phyloP scores from a whole-genome alignment of 495 filamentous ascomycete species.

The Opeltia flavorubescens region DNA sequence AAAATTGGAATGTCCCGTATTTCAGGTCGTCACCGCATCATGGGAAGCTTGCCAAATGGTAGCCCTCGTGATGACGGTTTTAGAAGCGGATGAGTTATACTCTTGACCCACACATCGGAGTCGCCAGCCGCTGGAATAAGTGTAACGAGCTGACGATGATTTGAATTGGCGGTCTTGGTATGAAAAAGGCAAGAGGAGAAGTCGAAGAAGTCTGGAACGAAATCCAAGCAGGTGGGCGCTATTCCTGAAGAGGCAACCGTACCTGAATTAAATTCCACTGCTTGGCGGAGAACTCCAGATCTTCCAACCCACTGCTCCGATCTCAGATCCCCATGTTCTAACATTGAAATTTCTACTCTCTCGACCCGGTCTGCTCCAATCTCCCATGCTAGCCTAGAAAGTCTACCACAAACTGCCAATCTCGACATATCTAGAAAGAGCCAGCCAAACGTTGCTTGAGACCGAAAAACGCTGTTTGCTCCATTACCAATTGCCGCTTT shows the following conservation, averaged over 20 bases:
- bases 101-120: slow-evolving; percentile 86
- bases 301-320: background rate
- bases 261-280: background rate
- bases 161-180: slow-evolving; percentile 82
- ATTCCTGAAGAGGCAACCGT: background rate
- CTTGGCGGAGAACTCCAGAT: background rate
- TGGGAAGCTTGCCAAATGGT: slow-evolving; percentile 55
- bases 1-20: slow-evolving; percentile 48
- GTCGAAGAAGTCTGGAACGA: background rate
- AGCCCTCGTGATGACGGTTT: slow-evolving; percentile 99
- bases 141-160: slow-evolving; percentile 64
- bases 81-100: slow-evolving; percentile 59
- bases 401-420: too few species aligned
- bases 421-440: too few species aligned
- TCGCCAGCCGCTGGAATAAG: slow-evolving; percentile 56
- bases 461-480: background rate
- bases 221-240: background rate
- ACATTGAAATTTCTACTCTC: background rate
- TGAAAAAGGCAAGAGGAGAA: slow-evolving; percentile 31
- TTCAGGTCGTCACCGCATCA: slow-evolving; percentile 98
- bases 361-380: too few species aligned
- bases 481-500: background rate
- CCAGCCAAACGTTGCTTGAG: too few species aligned
- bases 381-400: too few species aligned
- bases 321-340: background rate